phyloP scores from a whole-genome alignment of 257 asterid genomes.

The Echium plantagineum region DNA sequence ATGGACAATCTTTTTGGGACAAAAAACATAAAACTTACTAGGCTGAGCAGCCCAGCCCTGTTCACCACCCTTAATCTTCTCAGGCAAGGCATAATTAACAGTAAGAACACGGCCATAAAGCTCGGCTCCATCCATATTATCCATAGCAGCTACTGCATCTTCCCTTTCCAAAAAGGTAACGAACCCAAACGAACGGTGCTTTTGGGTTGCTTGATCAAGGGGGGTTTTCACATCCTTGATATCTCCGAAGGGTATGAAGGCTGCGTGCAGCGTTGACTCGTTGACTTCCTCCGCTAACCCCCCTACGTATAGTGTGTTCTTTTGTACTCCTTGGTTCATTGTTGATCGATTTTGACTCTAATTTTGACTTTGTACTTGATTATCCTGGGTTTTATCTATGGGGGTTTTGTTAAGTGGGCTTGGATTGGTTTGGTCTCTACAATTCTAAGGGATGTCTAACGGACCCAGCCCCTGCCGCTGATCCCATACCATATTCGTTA shows the following conservation, averaged over 20 bases:
- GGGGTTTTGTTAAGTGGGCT: too few relatives aligned
- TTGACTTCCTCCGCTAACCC: conserved; percentile 91
- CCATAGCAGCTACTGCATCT: conserved; percentile 95
- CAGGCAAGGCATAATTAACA: conserved; percentile 92
- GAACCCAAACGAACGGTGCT: conserved; percentile 95
- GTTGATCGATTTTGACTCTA: too few relatives aligned
- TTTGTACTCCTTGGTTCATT: conserved; percentile 88
- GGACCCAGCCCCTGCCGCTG: too few relatives aligned
- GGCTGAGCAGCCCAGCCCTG: conserved; percentile 99
- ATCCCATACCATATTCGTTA: too few relatives aligned
- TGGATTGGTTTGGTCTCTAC: too few relatives aligned
- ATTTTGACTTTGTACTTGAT: background rate
- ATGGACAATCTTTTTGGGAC: too few relatives aligned
- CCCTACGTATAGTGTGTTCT: conserved; percentile 89
- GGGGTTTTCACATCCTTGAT: conserved; percentile 96
- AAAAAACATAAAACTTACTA: conserved; percentile 38
- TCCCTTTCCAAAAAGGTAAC: conserved; percentile 87
- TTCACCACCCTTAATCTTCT: conserved; percentile 87
- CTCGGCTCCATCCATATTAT: conserved; percentile 97
- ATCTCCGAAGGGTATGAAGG: conserved; percentile 90
- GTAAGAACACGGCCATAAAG: conserved; percentile 91
- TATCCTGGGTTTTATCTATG: background rate
- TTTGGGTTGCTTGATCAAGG: conserved; percentile 82
- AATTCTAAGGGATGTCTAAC: too few relatives aligned
- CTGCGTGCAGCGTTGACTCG: conserved; percentile 76